A percentile compares a stretch with the other conserved stretches of the same genome.
Conservation (phyloP, 805 yeast species). For the Pichia nanzhaoensis region DNA sequence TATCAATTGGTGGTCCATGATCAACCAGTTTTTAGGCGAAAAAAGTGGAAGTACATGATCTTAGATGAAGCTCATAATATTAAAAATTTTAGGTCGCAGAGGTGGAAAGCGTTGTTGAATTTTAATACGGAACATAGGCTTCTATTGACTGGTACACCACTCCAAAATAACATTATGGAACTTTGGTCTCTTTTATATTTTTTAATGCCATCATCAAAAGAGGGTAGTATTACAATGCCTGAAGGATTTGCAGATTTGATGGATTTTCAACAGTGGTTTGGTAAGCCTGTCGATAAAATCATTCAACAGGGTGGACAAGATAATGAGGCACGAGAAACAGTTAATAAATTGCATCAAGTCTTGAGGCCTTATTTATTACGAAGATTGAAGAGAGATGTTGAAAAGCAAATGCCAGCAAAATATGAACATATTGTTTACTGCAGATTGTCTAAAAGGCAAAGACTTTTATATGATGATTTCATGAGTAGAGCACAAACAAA, state of each 20-base stretch:
- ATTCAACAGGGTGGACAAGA: constrained; percentile 66
- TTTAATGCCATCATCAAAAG: constrained; percentile 84
- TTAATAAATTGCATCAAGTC: constrained; percentile 85
- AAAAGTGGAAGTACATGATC: constrained; percentile 94
- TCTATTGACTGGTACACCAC: constrained; percentile 91
- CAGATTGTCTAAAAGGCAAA: constrained; percentile 84
- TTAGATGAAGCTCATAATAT: constrained; percentile 97
- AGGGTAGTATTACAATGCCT: constrained; percentile 58
- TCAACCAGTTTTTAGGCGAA: constrained; percentile 86
- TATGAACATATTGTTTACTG: constrained; percentile 94
- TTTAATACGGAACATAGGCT: constrained; percentile 88
- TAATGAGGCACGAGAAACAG: constrained; percentile 79
- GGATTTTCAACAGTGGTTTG: constrained; percentile 98
- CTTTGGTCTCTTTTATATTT: constrained; percentile 93
- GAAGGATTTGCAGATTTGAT: constrained; percentile 94
- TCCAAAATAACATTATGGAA: constrained; percentile 91
- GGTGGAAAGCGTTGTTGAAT: constrained; percentile 94
- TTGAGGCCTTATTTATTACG: constrained; percentile 87
- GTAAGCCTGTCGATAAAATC: constrained; percentile 90
- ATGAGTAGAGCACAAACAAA: constrained; percentile 95
- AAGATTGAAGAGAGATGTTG: constrained; percentile 92
- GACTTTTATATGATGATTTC: constrained; percentile 90
- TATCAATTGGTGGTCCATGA: constrained; percentile 97
- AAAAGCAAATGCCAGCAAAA: constrained; percentile 97
- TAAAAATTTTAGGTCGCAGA: constrained; percentile 89